Conservation (phyloP, 2,329 filamentous ascomycete species). For the Grosmannia serpens region DNA sequence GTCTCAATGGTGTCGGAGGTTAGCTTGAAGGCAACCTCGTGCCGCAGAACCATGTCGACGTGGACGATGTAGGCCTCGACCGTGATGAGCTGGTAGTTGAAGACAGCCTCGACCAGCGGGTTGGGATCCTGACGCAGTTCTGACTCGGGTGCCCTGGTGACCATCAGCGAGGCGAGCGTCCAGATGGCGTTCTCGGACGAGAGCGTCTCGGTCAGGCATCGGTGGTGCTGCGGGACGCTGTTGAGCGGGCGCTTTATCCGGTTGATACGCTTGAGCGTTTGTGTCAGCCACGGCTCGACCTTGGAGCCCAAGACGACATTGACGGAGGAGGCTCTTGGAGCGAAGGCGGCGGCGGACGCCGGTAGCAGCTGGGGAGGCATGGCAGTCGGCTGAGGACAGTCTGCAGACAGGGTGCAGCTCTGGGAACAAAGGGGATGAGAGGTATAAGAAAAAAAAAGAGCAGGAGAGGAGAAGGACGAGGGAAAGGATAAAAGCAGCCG, state of each 20-base stretch:
- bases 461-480: background rate
- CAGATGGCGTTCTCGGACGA: constrained; percentile 86
- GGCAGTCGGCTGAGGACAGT: constrained; percentile 14
- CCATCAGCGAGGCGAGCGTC: constrained; percentile 86
- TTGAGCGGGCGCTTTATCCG: constrained; percentile 93
- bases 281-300: constrained; percentile 92
- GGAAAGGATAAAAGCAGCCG: constrained; percentile 5
- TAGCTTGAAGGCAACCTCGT: constrained; percentile 96
- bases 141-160: constrained; percentile 77
- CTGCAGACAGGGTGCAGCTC: constrained; percentile 4
- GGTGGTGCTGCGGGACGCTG: constrained; percentile 88
- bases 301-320: constrained; percentile 90
- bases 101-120: constrained; percentile 73
- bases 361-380: constrained; percentile 88
- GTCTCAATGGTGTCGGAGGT: constrained; percentile 88
- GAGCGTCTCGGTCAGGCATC: constrained; percentile 88
- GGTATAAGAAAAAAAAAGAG: background rate
- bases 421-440: background rate
- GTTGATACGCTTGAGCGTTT: constrained; percentile 94
- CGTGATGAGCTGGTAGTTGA: constrained; percentile 88
- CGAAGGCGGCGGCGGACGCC: constrained; percentile 92
- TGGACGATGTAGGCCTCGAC: constrained; percentile 97
- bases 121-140: constrained; percentile 75
- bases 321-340: constrained; percentile 76
- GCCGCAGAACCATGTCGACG: constrained; percentile 96